phyloP scores from a whole-genome alignment of 208 protist species.

The Leishmania lainsoni region DNA sequence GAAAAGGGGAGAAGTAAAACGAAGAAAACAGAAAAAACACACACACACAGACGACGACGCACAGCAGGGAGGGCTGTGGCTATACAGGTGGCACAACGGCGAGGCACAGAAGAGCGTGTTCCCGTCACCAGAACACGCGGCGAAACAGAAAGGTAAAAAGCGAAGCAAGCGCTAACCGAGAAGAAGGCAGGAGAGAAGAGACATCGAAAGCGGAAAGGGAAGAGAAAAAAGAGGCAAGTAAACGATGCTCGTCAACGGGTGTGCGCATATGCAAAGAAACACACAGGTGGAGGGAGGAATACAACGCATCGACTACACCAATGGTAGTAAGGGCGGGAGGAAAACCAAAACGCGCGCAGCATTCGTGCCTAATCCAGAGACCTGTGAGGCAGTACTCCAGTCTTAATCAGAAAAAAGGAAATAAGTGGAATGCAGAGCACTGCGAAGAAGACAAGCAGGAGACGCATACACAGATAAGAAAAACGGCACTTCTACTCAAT shows the following conservation, averaged over 20 bases:
- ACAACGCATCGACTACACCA: neutral
- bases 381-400: neutral
- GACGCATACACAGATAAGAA: neutral
- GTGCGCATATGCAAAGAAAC: neutral
- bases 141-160: neutral
- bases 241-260: neutral
- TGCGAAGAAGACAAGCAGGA: neutral
- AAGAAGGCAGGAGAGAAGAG: neutral
- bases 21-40: neutral
- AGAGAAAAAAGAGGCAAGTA: neutral
- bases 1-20: neutral
- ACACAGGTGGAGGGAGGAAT: neutral
- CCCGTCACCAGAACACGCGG: neutral
- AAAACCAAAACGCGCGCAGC: neutral
- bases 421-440: conserved; percentile 1
- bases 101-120: neutral
- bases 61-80: neutral
- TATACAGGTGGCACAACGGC: neutral
- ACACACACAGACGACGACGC: neutral
- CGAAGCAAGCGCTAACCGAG: neutral
- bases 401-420: conserved; percentile 2
- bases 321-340: neutral
- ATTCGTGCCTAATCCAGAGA: neutral
- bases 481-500: neutral
- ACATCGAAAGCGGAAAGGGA: neutral